Evolutionary conservation across 768 basidiomycete genomes (phyloP).

Genomic region (Flagelloscypha sp.): DNA sequence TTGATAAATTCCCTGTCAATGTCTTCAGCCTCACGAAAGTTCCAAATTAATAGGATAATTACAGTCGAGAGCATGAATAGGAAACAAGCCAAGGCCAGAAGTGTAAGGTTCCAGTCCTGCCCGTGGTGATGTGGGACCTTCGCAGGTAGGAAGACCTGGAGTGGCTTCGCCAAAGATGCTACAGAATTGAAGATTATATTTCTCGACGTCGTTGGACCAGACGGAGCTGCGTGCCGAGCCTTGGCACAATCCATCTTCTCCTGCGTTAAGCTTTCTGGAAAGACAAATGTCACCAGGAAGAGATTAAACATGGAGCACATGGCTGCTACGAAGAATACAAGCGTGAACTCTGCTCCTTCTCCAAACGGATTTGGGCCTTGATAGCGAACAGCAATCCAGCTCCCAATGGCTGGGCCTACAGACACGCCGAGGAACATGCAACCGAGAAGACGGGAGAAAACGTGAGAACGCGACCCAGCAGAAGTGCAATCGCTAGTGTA

Average conservation of each 20-base stretch:
- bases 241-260: conserved; percentile 30
- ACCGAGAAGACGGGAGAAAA: conserved; percentile 70
- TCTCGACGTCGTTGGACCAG: neutral
- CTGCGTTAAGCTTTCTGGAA: conserved; percentile 50
- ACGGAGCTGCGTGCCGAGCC: conserved; percentile 13
- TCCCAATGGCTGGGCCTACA: conserved; percentile 71
- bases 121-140: conserved; percentile 32
- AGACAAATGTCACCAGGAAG: conserved; percentile 60
- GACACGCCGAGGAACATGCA: conserved; percentile 71
- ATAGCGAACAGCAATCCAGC: conserved; percentile 38
- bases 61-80: conserved; percentile 60
- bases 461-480: conserved; percentile 67
- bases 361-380: conserved; percentile 16
- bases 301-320: conserved; percentile 42
- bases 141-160: conserved; percentile 66
- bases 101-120: conserved; percentile 77
- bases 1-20: conserved; percentile 58
- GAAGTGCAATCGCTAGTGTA: conserved; percentile 83
- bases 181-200: conserved; percentile 2
- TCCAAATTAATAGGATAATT: conserved; percentile 18
- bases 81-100: conserved; percentile 57
- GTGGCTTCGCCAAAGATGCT: conserved; percentile 40
- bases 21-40: neutral
- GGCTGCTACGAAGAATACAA: conserved; percentile 42
- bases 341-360: conserved; percentile 27